A percentile compares a stretch with the other conserved stretches of the same genome.
phyloP scores from a whole-genome alignment of 345 rosid genomes.

The Populus alba region DNA sequence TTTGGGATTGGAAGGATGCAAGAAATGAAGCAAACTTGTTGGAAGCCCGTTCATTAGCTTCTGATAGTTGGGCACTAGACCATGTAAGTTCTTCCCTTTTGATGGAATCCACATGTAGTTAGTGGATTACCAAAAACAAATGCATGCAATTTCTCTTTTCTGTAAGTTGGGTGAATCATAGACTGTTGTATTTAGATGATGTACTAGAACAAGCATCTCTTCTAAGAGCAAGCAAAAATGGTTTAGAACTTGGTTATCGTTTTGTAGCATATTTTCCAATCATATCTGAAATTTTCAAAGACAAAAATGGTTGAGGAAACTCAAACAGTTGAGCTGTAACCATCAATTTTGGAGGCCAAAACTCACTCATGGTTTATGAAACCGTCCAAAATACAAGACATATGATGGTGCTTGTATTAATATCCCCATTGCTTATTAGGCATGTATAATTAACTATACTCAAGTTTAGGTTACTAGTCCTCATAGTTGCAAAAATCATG shows the following conservation, averaged over 20 bases:
- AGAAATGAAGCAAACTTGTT: conserved; percentile 53
- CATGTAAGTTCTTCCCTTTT: conserved; percentile 39
- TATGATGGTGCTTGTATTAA: neutral
- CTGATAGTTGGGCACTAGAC: conserved; percentile 66
- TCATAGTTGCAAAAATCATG: neutral
- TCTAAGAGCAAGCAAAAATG: neutral
- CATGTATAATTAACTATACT: neutral
- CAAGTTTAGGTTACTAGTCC: neutral
- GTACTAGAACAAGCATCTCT: neutral
- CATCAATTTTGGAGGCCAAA: neutral
- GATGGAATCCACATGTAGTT: neutral
- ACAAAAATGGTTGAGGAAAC: neutral
- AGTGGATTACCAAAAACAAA: neutral
- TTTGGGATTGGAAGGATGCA: conserved; percentile 83
- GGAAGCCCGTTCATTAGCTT: conserved; percentile 79
- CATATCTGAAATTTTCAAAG: neutral
- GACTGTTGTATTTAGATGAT: neutral
- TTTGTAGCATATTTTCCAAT: neutral
- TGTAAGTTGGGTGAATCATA: neutral
- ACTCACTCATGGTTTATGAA: neutral
- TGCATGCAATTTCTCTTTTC: neutral
- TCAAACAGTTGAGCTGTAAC: neutral
- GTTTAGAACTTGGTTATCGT: neutral
- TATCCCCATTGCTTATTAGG: neutral
- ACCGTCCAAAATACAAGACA: neutral